Conservation (phyloP, 139 green algal species). For the Desmodesmus armatus region DNA sequence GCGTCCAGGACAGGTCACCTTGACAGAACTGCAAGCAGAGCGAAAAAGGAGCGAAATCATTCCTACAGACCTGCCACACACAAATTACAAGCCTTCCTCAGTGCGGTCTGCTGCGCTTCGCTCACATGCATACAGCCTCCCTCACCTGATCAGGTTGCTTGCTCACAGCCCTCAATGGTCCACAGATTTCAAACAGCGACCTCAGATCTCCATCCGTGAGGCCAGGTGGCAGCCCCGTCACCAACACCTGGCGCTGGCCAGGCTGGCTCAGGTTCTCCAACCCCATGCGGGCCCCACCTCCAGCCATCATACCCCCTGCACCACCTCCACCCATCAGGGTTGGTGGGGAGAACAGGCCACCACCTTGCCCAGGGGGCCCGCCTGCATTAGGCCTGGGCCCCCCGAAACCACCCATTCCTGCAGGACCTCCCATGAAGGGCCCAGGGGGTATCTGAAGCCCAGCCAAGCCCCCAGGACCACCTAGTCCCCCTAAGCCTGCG, state of each 20-base stretch:
- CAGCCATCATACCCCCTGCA: background rate
- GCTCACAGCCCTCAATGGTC: background rate
- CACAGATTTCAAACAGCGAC: slow-evolving; percentile 29
- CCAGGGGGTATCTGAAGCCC: too few relatives aligned
- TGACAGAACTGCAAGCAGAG: background rate
- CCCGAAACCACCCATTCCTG: background rate
- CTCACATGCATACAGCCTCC: background rate
- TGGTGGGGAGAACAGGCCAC: background rate
- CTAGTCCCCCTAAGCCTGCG: background rate
- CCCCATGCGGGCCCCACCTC: background rate
- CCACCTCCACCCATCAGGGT: background rate
- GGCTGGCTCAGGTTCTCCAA: background rate
- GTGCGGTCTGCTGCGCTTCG: too few relatives aligned
- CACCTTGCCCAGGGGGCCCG: background rate
- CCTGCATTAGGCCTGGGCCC: background rate
- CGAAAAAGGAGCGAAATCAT: background rate
- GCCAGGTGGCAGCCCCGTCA: slow-evolving; percentile 6
- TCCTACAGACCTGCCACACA: background rate
- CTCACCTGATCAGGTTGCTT: slow-evolving; percentile 10
- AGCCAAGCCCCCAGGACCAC: background rate
- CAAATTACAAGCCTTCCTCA: background rate
- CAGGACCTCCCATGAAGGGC: background rate
- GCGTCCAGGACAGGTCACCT: background rate
- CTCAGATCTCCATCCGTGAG: slow-evolving; percentile 10
- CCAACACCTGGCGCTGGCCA: background rate